Percentiles rank a stretch among this genome's conserved stretches.
phyloP scores from a whole-genome alignment of 2,329 filamentous ascomycete species.

The Hymenoscyphus repandus region DNA sequence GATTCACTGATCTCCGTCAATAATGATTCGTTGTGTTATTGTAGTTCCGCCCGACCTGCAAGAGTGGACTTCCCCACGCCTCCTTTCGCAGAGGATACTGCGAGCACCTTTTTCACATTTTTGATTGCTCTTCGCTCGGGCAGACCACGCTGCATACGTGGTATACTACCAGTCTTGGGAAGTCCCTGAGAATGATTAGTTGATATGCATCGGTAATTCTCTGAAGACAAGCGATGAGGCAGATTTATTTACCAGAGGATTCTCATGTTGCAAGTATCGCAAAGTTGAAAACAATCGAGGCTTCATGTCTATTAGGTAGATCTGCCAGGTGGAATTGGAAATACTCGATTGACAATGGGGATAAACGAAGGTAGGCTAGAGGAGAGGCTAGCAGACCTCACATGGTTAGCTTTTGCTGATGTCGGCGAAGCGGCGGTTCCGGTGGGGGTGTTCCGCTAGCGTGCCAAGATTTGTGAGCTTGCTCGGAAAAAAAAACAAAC shows the following conservation, averaged over 20 bases:
- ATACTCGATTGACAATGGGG: neutral
- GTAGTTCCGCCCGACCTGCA: slow-evolving; percentile 50
- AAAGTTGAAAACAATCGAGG: slow-evolving; percentile 49
- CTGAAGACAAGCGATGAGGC: too few species aligned
- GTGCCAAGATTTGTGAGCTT: slow-evolving; percentile 18
- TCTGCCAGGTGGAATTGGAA: too few species aligned
- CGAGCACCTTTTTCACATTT: slow-evolving; percentile 85
- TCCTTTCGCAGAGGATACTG: slow-evolving; percentile 95
- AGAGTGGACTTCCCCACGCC: slow-evolving; percentile 98
- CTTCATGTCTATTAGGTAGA: slow-evolving; percentile 25
- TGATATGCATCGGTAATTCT: too few species aligned
- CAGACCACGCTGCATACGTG: slow-evolving; percentile 72
- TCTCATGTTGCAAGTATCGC: slow-evolving; percentile 66
- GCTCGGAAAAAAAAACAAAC: slow-evolving; percentile 19
- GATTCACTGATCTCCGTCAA: slow-evolving; percentile 53
- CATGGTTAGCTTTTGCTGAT: too few species aligned
- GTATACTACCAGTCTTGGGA: slow-evolving; percentile 69
- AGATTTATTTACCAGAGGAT: slow-evolving; percentile 72
- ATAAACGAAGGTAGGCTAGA: too few species aligned
- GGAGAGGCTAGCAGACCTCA: too few species aligned
- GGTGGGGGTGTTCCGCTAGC: slow-evolving; percentile 23
- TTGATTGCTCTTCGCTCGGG: slow-evolving; percentile 76
- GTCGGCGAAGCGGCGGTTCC: too few species aligned
- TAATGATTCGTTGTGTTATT: neutral
- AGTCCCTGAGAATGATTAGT: slow-evolving; percentile 60